Evolutionary conservation across 2,329 filamentous ascomycete species (phyloP).

Genomic region (Cadophora sp.): DNA sequence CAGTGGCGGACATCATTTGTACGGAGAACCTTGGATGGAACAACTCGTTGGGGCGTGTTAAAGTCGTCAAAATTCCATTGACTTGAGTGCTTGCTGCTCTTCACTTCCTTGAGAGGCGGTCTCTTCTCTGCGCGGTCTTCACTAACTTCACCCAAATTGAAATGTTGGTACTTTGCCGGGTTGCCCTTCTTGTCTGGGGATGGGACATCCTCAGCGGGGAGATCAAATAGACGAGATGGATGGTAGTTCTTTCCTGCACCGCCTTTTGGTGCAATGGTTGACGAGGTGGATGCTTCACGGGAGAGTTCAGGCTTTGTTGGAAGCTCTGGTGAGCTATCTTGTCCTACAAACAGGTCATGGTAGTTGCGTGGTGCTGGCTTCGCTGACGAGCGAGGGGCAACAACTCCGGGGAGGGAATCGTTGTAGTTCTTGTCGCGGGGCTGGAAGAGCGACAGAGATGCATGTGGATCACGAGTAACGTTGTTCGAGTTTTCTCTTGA

Average conservation of each 20-base stretch:
- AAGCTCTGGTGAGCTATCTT: slow-evolving; percentile 36
- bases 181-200: slow-evolving; percentile 63
- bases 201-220: slow-evolving; percentile 58
- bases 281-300: slow-evolving; percentile 20
- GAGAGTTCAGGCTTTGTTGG: slow-evolving; percentile 9
- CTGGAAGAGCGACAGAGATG: slow-evolving; percentile 77
- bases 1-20: slow-evolving; percentile 78
- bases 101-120: slow-evolving; percentile 40
- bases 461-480: slow-evolving; percentile 67
- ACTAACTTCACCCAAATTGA: slow-evolving; percentile 76
- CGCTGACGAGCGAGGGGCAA: slow-evolving; percentile 69
- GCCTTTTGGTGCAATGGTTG: slow-evolving; percentile 53
- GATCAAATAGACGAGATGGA: slow-evolving; percentile 68
- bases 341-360: slow-evolving; percentile 72
- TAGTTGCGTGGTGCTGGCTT: slow-evolving; percentile 72
- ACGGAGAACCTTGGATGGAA: slow-evolving; percentile 64
- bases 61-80: slow-evolving; percentile 94
- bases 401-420: slow-evolving; percentile 54
- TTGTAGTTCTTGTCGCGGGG: slow-evolving; percentile 68
- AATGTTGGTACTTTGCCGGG: slow-evolving; percentile 83
- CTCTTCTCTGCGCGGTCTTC: slow-evolving; percentile 35
- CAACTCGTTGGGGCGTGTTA: slow-evolving; percentile 76
- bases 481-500: slow-evolving; percentile 61
- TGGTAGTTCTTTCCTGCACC: slow-evolving; percentile 68
- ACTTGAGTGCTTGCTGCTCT: slow-evolving; percentile 69